A percentile compares a stretch with the other conserved stretches of the same genome.
phyloP scores from a whole-genome alignment of 1,139 yeast genomes.

The Hyphopichia pseudoburtonii region DNA sequence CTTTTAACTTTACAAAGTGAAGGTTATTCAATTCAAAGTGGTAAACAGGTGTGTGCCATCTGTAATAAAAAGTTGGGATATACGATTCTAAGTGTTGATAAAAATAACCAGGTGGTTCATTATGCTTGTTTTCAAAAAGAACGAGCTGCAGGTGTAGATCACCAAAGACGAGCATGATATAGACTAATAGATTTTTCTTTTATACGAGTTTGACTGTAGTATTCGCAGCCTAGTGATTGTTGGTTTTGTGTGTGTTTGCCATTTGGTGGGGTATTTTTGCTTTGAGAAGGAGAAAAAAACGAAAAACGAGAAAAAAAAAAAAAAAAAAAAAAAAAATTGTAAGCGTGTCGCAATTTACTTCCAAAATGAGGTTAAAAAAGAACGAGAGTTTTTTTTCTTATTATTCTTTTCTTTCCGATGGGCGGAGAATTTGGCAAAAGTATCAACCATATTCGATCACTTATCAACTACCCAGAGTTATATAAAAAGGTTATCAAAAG shows the following conservation, averaged over 20 bases:
- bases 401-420: too few species aligned
- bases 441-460: too few species aligned
- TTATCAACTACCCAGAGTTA: too few species aligned
- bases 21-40: conserved; percentile 34
- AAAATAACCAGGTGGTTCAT: conserved; percentile 59
- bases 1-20: conserved; percentile 38
- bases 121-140: conserved; percentile 53
- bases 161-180: too few species aligned
- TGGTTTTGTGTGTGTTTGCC: background rate
- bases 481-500: too few species aligned
- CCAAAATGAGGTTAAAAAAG: too few species aligned
- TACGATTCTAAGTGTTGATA: conserved; percentile 57
- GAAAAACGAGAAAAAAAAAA: too few species aligned
- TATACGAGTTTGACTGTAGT: background rate
- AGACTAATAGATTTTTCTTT: too few species aligned
- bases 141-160: background rate
- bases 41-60: conserved; percentile 50
- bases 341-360: background rate
- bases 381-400: too few species aligned
- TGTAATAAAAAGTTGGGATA: conserved; percentile 65
- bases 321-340: too few species aligned
- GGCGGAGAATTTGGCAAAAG: too few species aligned
- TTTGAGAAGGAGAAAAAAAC: too few species aligned
- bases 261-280: background rate
- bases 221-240: background rate